These are phyloP conservation scores for Astrothelium macrocarpum DNA, from an alignment of 495 filamentous ascomycete genomes.

Conservation along the genomic window DNA sequence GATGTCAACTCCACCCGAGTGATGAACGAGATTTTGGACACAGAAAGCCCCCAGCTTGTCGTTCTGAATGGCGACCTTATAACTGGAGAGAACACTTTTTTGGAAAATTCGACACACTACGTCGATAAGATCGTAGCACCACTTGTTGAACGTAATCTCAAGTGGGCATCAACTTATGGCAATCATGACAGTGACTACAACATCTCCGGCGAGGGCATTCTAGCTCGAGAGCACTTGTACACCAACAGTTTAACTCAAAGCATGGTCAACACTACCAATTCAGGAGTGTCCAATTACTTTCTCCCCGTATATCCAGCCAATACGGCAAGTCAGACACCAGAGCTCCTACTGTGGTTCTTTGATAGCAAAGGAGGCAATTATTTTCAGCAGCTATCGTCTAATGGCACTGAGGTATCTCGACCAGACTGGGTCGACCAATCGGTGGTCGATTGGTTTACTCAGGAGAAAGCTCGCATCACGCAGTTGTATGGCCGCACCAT, in stretches of 20 bases:
- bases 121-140: conserved; percentile 53
- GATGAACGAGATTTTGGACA: conserved; percentile 50
- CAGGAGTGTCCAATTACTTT: conserved; percentile 65
- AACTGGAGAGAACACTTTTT: conserved; percentile 55
- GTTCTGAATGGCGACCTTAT: conserved; percentile 69
- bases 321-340: conserved; percentile 28
- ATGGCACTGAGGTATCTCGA: conserved; percentile 29
- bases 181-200: conserved; percentile 63
- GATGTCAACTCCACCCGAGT: conserved; percentile 51
- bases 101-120: conserved; percentile 49
- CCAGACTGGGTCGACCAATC: conserved; percentile 35
- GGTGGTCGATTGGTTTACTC: conserved; percentile 53
- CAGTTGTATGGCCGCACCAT: conserved; percentile 36
- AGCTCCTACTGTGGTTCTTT: conserved; percentile 65
- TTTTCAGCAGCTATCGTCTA: conserved; percentile 34
- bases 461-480: conserved; percentile 38
- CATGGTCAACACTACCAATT: conserved; percentile 35
- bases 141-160: conserved; percentile 40
- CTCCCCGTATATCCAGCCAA: conserved; percentile 40
- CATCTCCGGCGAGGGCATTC: conserved; percentile 44
- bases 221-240: conserved; percentile 45
- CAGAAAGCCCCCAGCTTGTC: conserved; percentile 49
- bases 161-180: conserved; percentile 63
- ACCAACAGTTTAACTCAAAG: conserved; percentile 44
- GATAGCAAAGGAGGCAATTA: conserved; percentile 55